Conservation (phyloP, 768 basidiomycete species). For the Naganishia vishniacii region DNA sequence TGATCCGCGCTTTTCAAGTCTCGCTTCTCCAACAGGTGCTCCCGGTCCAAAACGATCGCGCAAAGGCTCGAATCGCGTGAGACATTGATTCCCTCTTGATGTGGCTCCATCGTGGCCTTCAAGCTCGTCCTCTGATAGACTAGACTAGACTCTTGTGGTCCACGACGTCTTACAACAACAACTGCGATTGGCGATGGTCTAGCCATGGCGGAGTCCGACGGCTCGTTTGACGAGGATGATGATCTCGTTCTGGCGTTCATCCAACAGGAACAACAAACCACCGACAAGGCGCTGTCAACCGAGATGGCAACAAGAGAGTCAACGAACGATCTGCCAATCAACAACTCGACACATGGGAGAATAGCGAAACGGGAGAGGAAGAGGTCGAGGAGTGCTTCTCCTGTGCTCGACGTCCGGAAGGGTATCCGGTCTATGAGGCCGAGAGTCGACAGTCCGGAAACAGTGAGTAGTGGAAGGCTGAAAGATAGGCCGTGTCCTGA, state of each 20-base stretch:
- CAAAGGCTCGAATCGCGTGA: no score
- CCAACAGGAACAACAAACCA: slow-evolving; percentile 7
- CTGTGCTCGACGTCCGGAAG: background rate
- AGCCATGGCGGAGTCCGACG: slow-evolving; percentile 2
- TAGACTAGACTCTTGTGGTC: no score
- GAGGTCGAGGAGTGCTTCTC: background rate
- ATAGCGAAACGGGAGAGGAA: background rate
- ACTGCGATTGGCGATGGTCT: background rate
- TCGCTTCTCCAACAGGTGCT: no score
- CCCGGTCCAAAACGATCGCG: no score
- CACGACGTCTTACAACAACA: no score
- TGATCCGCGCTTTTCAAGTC: no score
- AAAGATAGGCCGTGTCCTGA: no score
- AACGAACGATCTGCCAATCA: no score
- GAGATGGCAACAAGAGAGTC: background rate
- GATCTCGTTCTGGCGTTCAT: slow-evolving; percentile 12
- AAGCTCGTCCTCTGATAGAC: no score
- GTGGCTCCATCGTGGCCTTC: no score
- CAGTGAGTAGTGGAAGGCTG: background rate
- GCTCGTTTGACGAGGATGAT: slow-evolving; percentile 6
- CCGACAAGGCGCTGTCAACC: background rate
- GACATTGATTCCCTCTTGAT: no score
- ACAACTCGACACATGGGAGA: background rate
- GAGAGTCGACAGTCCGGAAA: background rate
- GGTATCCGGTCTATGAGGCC: background rate